Evolutionary conservation across 495 filamentous ascomycete species (phyloP).

Genomic region (Aspergillus homomorphus): DNA sequence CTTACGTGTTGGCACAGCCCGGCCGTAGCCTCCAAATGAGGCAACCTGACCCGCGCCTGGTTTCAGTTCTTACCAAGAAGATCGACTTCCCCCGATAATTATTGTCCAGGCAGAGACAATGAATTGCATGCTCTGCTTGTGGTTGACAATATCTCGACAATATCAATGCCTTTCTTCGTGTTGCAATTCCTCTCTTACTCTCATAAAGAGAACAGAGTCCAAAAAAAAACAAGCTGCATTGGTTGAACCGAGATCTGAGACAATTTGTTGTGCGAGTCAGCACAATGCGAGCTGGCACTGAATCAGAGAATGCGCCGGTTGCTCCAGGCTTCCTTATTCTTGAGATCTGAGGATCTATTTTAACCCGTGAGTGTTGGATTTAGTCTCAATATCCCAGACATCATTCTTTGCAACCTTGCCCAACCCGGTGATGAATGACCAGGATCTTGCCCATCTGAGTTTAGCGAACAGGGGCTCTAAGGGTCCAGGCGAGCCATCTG

Average conservation of each 20-base stretch:
- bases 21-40: neutral
- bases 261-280: too few species aligned
- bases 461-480: neutral
- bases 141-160: too few species aligned
- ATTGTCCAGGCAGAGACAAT: neutral
- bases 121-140: neutral
- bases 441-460: neutral
- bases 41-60: neutral
- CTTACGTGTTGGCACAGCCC: constrained; percentile 11
- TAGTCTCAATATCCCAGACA: neutral
- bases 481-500: neutral
- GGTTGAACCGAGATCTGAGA: too few species aligned
- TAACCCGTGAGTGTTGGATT: neutral
- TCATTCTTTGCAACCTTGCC: neutral
- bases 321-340: too few species aligned
- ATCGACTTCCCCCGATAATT: neutral
- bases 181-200: too few species aligned
- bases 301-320: too few species aligned
- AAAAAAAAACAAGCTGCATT: too few species aligned
- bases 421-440: neutral
- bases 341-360: too few species aligned
- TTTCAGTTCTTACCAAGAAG: neutral
- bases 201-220: too few species aligned
- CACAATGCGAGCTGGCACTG: too few species aligned
- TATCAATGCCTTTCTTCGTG: too few species aligned